phyloP scores from a whole-genome alignment of 495 filamentous ascomycete species.

The Aspergillus indologenus region DNA sequence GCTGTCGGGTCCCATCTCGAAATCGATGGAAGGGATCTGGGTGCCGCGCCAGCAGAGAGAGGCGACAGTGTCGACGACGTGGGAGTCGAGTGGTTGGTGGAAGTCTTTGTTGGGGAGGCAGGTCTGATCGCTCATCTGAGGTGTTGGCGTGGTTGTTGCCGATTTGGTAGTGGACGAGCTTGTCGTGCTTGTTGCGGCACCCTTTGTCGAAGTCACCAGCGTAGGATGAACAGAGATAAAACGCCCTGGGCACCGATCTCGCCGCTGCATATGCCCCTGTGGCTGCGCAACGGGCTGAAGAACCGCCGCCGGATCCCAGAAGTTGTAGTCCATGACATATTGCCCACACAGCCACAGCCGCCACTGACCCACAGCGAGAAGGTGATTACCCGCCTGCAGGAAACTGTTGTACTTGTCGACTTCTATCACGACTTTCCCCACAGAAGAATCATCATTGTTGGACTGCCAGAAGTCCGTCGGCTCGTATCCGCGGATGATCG shows the following conservation, averaged over 20 bases:
- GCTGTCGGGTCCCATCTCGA: not conserved
- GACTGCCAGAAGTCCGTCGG: not conserved
- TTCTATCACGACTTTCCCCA: not conserved
- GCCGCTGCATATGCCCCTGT: not conserved
- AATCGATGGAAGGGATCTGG: not conserved
- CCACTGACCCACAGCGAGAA: not conserved
- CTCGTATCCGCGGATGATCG: not conserved
- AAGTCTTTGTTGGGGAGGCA: not conserved
- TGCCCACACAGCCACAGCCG: not conserved
- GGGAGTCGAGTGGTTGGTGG: not conserved
- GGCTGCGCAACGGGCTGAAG: not conserved
- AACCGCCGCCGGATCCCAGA: not conserved
- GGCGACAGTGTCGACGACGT: too few species aligned
- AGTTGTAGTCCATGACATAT: not conserved
- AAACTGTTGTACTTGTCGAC: not conserved
- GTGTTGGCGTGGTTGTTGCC: not conserved
- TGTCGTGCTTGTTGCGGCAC: not conserved
- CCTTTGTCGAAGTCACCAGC: not conserved
- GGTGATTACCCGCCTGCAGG: not conserved
- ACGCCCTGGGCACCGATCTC: not conserved
- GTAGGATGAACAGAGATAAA: not conserved
- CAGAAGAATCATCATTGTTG: not conserved
- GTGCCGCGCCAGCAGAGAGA: not conserved
- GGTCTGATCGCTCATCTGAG: not conserved
- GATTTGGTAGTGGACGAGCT: not conserved